Conservation (phyloP, 148 eudicot species). For the Tetragonia tetragonoides region DNA sequence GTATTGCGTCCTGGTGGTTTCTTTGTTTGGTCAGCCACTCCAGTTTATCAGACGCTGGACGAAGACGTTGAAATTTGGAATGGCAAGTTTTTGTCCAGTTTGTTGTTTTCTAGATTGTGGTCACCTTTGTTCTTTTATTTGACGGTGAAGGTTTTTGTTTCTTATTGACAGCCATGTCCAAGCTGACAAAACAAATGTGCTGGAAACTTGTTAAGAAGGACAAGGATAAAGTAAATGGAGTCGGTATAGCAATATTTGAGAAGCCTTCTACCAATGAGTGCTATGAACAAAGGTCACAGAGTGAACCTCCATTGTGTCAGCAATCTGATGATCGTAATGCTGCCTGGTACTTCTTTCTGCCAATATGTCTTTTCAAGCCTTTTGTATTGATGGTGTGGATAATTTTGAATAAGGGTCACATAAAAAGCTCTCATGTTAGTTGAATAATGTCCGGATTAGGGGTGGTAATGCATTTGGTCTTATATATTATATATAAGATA, state of each 20-base stretch:
- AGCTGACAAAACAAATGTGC: slow-evolving; percentile 72
- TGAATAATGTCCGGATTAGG: background rate
- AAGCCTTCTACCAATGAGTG: slow-evolving; percentile 73
- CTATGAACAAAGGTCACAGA: slow-evolving; percentile 60
- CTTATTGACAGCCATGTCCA: slow-evolving; percentile 67
- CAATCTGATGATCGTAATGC: slow-evolving; percentile 48
- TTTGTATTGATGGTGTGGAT: background rate
- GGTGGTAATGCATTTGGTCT: background rate
- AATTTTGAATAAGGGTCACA: background rate
- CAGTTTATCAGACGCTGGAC: slow-evolving; percentile 54
- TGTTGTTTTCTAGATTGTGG: background rate
- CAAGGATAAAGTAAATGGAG: slow-evolving; percentile 66
- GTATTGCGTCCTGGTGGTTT: slow-evolving; percentile 73
- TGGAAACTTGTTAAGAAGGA: slow-evolving; percentile 70
- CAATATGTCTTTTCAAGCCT: background rate
- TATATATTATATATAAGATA: too few relatives aligned
- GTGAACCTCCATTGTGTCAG: slow-evolving; percentile 70
- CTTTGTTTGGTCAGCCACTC: slow-evolving; percentile 86
- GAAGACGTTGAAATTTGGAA: slow-evolving; percentile 68
- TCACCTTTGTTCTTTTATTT: background rate
- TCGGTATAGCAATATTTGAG: slow-evolving; percentile 73
- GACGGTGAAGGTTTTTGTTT: slow-evolving; percentile 16
- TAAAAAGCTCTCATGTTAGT: background rate
- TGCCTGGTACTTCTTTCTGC: slow-evolving; percentile 35
- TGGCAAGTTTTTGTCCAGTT: slow-evolving; percentile 32